Evolutionary conservation across 192 early-diverging fungal genomes (phyloP), one percentile per base, ranked within the genome.

Genomic region (Cetraspora pellucida): DNA sequence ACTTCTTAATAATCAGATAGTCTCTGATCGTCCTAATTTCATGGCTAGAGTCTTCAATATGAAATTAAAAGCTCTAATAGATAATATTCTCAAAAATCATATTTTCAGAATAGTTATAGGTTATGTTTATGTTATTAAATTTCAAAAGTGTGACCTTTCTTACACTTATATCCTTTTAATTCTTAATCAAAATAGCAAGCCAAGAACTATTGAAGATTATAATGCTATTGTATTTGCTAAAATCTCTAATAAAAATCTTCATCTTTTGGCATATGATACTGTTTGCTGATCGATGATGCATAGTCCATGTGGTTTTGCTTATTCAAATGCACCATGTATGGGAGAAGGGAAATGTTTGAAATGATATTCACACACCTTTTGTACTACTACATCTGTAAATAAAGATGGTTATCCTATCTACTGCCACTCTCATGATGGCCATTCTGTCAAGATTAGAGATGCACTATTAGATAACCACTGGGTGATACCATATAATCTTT

Each of bases 71-170:
- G 30, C 23, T 0, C 28, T 84, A 0, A 43, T 80, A 10, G 2
- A 71, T 13, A 77, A 81, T 30, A 19, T 83, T 4, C 14, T 23
- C 47, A 72, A 73, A 3, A 59, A 77, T 0, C 0, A 74, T 46
- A n/a, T n/a, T n/a, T n/a, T 79, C 23, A 75, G 82, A 19, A 80
- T 64, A 49, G 78, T 79, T 7, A 65, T 81, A 8, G 81, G 57
- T 14, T 66, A 45, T n/a, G n/a, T n/a, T n/a, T n/a, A n/a, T n/a
- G n/a, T n/a, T n/a, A n/a, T n/a, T n/a, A n/a, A n/a, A n/a, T 85
- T 82, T 59, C 81, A 82, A 55, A 85, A 82, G 30, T 66, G 84
- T 10, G 83, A 79, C 11, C 31, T 85, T 17, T 78, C 81, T 69
- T 81, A 85, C 68, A 77, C 67, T 7, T 81, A 85, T 28, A 81